These are phyloP conservation scores for Cutaneotrichosporon spelunceum DNA, from an alignment of 1,284 basidiomycete species.

Conservation along the genomic window DNA sequence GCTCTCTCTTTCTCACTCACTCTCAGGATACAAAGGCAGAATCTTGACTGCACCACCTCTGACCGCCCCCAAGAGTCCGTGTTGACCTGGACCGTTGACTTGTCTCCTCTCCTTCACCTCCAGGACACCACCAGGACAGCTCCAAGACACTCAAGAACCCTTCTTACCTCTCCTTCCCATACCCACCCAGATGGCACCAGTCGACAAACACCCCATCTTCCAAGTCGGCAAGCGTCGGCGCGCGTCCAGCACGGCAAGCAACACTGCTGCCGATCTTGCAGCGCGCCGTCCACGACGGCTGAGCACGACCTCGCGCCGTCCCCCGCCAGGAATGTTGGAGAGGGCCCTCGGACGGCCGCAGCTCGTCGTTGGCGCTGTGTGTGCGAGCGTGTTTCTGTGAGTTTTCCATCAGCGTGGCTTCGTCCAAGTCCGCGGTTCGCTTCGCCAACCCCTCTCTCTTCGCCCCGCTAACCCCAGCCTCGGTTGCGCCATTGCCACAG, in stretches of 20 bases:
- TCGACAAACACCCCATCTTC: constrained; percentile 15
- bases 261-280: constrained; percentile 7
- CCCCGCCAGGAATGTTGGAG: constrained; percentile 3
- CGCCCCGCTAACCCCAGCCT: constrained; percentile 23
- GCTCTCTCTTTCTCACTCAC: too few relatives aligned
- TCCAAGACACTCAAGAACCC: too few relatives aligned
- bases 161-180: neutral
- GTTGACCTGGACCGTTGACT: too few relatives aligned
- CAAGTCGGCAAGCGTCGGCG: constrained; percentile 17
- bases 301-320: constrained; percentile 6
- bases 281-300: constrained; percentile 14
- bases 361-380: constrained; percentile 19
- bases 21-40: too few relatives aligned
- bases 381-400: constrained; percentile 30
- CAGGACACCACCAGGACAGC: too few relatives aligned
- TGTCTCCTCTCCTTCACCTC: neutral
- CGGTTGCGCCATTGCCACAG: constrained; percentile 55
- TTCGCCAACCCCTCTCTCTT: neutral
- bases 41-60: too few relatives aligned
- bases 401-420: constrained; percentile 13
- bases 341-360: constrained; percentile 19
- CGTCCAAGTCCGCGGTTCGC: neutral
- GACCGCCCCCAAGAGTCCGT: too few relatives aligned
- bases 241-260: constrained; percentile 9
- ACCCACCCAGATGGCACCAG: neutral